Evolutionary conservation across 1,284 basidiomycete genomes (phyloP), one percentile per base, ranked within the genome.

Genomic region (Filobasidium uniguttulatum): DNA sequence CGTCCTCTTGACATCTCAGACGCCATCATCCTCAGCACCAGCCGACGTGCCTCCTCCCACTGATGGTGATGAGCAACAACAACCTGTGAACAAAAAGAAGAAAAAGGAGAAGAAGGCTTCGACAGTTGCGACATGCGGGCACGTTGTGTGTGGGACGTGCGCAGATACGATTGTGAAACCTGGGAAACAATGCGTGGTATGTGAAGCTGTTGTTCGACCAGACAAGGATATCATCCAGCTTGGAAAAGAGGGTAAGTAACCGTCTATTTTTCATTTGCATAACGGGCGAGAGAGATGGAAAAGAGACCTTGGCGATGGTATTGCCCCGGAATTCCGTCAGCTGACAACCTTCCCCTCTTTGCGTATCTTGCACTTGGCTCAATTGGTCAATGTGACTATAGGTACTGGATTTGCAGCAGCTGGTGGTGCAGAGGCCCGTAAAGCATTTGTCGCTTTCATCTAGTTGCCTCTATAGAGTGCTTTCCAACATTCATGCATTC

Each of bases 401-500:
- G 84, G 85, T 19, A 91, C 87, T 5, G 87, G 87, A 0, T 90
- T 83, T 60, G 86, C 87, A 7, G 84, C 84, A 30, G 87, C 87
- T 19, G 87, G 87, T n/a, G 66, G 87, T 54, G 84, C 87, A n/a
- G 85, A 88, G 66, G 81, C 62, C 22, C 66, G 64, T 48, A 59
- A 58, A 30, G 53, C 56, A 14, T 56, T 56, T 1, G 58, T 64
- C 29, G 60, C 62, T 2, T 69, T 69, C 57, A 55, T 52, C 10
- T 43, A n/a, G n/a, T n/a, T n/a, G n/a, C n/a, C n/a, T n/a, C n/a
- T n/a, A n/a, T n/a, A n/a, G n/a, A n/a, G n/a, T n/a, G n/a, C n/a
- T n/a, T n/a, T n/a, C n/a, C n/a, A n/a, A n/a, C n/a, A n/a, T n/a
- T n/a, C n/a, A n/a, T n/a, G n/a, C n/a, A n/a, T n/a, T n/a, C n/a